These are phyloP conservation scores for Chaetomium fimeti DNA, from an alignment of 495 filamentous ascomycete genomes.

Conservation along the genomic window DNA sequence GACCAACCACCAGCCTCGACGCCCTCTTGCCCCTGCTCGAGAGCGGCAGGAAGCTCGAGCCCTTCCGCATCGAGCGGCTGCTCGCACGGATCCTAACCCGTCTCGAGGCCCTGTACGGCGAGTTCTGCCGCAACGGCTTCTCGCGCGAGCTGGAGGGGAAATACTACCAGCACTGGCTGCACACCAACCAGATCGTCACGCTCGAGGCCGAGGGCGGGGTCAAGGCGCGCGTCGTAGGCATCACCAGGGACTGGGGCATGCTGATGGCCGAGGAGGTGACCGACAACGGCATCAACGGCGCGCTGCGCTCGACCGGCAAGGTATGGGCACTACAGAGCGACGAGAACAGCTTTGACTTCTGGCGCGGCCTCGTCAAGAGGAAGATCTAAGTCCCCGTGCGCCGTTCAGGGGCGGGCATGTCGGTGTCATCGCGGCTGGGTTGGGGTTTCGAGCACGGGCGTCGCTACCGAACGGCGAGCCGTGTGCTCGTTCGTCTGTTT, in stretches of 20 bases:
- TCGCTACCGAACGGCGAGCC: background rate
- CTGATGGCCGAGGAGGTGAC: slow-evolving; percentile 78
- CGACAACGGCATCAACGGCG: slow-evolving; percentile 54
- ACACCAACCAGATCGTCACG: slow-evolving; percentile 84
- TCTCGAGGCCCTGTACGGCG: slow-evolving; percentile 74
- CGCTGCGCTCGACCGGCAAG: slow-evolving; percentile 62
- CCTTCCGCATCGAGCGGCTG: slow-evolving; percentile 75
- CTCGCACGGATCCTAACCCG: slow-evolving; percentile 76
- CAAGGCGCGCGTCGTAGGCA: slow-evolving; percentile 78
- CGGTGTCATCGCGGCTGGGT: too few species aligned
- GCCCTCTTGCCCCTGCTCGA: slow-evolving; percentile 57
- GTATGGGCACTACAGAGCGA: slow-evolving; percentile 88
- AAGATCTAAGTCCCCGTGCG: slow-evolving; percentile 64
- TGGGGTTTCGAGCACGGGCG: background rate
- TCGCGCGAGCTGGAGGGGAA: slow-evolving; percentile 64
- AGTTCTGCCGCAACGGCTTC: slow-evolving; percentile 73
- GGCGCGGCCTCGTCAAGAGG: slow-evolving; percentile 79
- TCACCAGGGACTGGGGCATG: slow-evolving; percentile 85
- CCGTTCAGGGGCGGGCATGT: background rate
- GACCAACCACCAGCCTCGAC: slow-evolving; percentile 84
- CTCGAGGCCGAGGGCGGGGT: slow-evolving; percentile 79
- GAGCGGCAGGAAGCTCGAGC: slow-evolving; percentile 38
- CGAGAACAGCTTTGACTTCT: slow-evolving; percentile 98
- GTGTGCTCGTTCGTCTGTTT: background rate
- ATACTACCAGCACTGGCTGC: slow-evolving; percentile 90